Evolutionary conservation across 768 basidiomycete species (phyloP).

Genomic region (Gautieria morchelliformis): DNA sequence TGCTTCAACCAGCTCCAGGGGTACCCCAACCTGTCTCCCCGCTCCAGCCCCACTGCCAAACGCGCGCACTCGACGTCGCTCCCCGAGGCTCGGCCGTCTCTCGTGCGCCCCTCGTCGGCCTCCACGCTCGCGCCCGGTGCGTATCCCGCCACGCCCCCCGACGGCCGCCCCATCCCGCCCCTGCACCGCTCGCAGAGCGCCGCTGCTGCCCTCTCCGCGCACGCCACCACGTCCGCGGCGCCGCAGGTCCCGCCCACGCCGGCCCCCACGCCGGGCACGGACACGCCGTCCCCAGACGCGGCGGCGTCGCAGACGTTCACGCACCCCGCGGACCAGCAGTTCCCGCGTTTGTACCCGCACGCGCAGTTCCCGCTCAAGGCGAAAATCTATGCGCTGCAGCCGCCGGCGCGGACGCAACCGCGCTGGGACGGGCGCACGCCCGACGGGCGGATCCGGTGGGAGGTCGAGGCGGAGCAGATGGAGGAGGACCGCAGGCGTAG

Average conservation of each 20-base stretch:
- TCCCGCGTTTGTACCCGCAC: too few relatives aligned
- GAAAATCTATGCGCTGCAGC: too few relatives aligned
- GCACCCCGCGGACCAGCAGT: too few relatives aligned
- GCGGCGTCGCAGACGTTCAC: too few relatives aligned
- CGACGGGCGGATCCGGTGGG: slow-evolving; percentile 57
- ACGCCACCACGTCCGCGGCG: too few relatives aligned
- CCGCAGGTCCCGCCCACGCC: too few relatives aligned
- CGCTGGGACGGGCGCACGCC: slow-evolving; percentile 43
- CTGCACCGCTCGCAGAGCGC: slow-evolving; percentile 24
- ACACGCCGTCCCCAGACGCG: too few relatives aligned
- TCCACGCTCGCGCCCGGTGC: too few relatives aligned
- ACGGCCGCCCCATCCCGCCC: slow-evolving; percentile 19
- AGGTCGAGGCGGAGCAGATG: slow-evolving; percentile 60
- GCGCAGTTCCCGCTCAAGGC: too few relatives aligned
- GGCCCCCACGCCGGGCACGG: too few relatives aligned
- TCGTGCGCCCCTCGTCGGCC: slow-evolving; percentile 16
- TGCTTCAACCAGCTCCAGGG: slow-evolving; percentile 72
- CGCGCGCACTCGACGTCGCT: slow-evolving; percentile 25
- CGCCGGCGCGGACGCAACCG: neutral
- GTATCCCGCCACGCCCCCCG: slow-evolving; percentile 17
- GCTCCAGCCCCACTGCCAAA: slow-evolving; percentile 21
- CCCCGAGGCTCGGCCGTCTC: slow-evolving; percentile 16
- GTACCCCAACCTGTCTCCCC: slow-evolving; percentile 33
- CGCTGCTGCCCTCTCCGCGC: slow-evolving; percentile 12
- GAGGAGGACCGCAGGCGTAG: slow-evolving; percentile 41